Percentiles rank a stretch among this genome's conserved stretches.
These are phyloP conservation scores for Hypoxylon sp. DNA, from an alignment of 2,329 filamentous ascomycete species.

Conservation along the genomic window DNA sequence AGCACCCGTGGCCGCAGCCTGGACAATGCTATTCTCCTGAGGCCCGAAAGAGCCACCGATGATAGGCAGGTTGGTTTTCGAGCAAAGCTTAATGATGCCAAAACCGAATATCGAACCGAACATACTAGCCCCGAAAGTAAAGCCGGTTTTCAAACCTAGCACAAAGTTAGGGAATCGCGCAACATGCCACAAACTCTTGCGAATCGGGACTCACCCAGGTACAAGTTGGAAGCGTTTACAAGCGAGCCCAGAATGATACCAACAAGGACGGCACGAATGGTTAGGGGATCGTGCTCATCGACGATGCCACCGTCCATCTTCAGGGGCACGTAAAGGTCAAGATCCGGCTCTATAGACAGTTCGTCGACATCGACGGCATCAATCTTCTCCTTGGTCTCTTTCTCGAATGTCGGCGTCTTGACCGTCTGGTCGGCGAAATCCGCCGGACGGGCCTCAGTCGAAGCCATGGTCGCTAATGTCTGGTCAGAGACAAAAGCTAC, in stretches of 20 bases:
- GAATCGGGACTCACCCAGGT: constrained; percentile 62
- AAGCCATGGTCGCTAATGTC: constrained; percentile 45
- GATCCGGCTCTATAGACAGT: constrained; percentile 50
- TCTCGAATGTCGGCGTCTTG: constrained; percentile 31
- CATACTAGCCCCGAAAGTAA: constrained; percentile 60
- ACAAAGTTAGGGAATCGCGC: constrained; percentile 17
- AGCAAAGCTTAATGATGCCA: constrained; percentile 64
- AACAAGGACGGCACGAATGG: constrained; percentile 64
- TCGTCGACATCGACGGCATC: constrained; percentile 49
- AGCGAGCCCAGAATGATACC: constrained; percentile 66
- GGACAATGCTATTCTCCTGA: constrained; percentile 69
- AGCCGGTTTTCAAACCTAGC: constrained; percentile 61
- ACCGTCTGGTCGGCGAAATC: constrained; percentile 42
- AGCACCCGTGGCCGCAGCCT: constrained; percentile 67
- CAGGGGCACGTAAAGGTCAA: constrained; percentile 58
- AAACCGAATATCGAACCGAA: constrained; percentile 68
- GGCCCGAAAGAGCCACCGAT: constrained; percentile 68
- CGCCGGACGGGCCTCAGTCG: constrained; percentile 44
- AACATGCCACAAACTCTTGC: constrained; percentile 5
- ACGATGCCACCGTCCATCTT: constrained; percentile 54
- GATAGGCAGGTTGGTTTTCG: constrained; percentile 62
- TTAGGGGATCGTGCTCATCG: constrained; percentile 60
- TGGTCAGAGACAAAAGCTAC: constrained; percentile 40
- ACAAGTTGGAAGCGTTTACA: constrained; percentile 70
- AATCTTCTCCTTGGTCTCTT: constrained; percentile 42